A percentile compares a stretch with the other conserved stretches of the same genome.
Conservation (phyloP, 768 basidiomycete genomes). For the Kwoniella europaea region DNA sequence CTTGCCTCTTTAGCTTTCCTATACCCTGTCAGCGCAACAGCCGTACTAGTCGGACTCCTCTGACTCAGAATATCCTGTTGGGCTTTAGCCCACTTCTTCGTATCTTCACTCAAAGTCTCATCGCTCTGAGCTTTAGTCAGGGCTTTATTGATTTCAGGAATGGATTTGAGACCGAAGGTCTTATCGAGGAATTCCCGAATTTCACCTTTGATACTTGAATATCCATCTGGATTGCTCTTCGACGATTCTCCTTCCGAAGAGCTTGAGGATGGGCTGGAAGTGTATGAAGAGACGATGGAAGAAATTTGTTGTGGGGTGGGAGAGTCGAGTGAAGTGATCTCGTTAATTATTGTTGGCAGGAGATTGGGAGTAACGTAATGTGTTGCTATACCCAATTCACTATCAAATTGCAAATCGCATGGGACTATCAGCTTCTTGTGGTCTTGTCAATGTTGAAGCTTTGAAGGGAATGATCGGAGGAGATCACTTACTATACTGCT, state of each 20-base stretch:
- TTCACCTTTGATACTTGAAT: constrained; percentile 62
- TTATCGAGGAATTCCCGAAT: constrained; percentile 78
- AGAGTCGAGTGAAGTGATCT: constrained; percentile 63
- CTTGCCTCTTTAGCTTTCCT: constrained; percentile 68
- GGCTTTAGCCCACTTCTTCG: constrained; percentile 74
- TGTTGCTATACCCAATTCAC: constrained; percentile 90
- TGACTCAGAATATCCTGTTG: constrained; percentile 69
- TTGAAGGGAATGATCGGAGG: too few relatives aligned
- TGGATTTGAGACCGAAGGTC: constrained; percentile 73
- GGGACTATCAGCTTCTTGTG: neutral
- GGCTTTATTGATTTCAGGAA: constrained; percentile 71
- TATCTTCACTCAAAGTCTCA: constrained; percentile 59
- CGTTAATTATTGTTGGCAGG: constrained; percentile 72
- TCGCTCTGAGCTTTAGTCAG: constrained; percentile 60
- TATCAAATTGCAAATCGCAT: constrained; percentile 51
- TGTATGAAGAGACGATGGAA: constrained; percentile 70
- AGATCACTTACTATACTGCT: constrained; percentile 74
- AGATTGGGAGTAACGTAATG: constrained; percentile 83
- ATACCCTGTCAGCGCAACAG: constrained; percentile 81
- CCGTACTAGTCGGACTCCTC: constrained; percentile 89
- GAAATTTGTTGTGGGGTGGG: constrained; percentile 55
- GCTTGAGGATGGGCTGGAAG: constrained; percentile 61
- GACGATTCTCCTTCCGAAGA: constrained; percentile 53
- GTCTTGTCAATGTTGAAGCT: neutral
- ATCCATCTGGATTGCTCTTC: constrained; percentile 42